Conservation (phyloP, 768 basidiomycete species). For the Galerina marginata region DNA sequence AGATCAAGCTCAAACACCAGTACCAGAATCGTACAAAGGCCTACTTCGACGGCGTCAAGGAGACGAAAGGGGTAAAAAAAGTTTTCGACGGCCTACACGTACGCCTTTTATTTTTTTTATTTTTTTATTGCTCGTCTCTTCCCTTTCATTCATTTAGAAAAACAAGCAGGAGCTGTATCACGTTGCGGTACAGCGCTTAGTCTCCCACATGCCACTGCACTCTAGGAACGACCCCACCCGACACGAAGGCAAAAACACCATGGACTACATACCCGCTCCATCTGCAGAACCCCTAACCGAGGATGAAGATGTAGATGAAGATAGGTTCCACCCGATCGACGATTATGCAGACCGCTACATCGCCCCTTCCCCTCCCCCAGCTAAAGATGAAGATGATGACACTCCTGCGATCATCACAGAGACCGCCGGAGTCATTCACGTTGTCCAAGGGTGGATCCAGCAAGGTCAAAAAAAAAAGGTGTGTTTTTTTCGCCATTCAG, state of each 20-base stretch:
- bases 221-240: not conserved
- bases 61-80: not conserved
- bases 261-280: not conserved
- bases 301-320: not conserved
- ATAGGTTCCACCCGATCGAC: not conserved
- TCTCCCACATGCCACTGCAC: not conserved
- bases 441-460: conserved; percentile 20
- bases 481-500: not conserved
- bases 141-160: not conserved
- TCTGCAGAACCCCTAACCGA: too few species aligned
- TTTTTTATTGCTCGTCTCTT: too few species aligned
- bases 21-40: not conserved
- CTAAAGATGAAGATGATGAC: too few species aligned
- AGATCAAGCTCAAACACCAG: not conserved
- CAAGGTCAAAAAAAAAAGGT: conserved; percentile 12
- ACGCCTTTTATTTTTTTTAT: too few species aligned
- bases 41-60: not conserved
- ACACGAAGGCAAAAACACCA: not conserved
- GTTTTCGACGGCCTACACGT: too few species aligned
- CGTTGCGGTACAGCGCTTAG: not conserved
- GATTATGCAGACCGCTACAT: not conserved
- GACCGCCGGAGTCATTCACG: conserved; percentile 1
- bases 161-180: not conserved
- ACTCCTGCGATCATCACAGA: not conserved
- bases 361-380: not conserved